These are phyloP conservation scores for Magnaporthales sp. DNA, from an alignment of 2,329 filamentous ascomycete genomes.

Conservation along the genomic window DNA sequence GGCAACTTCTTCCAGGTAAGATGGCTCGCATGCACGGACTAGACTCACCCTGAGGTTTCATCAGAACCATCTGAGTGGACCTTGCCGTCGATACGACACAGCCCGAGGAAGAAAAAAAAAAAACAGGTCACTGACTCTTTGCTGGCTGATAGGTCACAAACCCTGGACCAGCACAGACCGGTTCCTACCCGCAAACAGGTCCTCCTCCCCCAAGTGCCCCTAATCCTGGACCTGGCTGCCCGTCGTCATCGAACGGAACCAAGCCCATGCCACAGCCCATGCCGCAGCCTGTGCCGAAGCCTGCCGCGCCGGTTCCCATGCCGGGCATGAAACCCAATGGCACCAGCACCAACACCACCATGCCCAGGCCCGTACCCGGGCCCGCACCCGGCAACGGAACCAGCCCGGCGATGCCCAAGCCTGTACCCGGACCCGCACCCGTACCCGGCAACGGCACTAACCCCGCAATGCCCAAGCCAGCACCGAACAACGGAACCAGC, in stretches of 20 bases:
- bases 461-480: background rate
- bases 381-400: too few species aligned
- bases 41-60: too few species aligned
- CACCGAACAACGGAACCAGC: too few species aligned
- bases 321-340: background rate
- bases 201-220: too few species aligned
- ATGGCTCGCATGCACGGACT: background rate
- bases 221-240: background rate
- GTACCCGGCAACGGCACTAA: too few species aligned
- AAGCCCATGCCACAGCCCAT: background rate
- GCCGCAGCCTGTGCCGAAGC: too few species aligned
- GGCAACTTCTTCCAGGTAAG: conserved; percentile 28
- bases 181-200: too few species aligned
- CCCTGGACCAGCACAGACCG: conserved; percentile 17
- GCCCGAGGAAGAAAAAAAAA: background rate
- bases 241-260: background rate
- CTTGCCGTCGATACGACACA: background rate
- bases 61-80: background rate
- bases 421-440: too few species aligned
- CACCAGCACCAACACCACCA: background rate
- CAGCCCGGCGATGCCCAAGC: too few species aligned
- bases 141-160: conserved; percentile 17
- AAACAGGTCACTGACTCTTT: background rate
- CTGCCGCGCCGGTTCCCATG: background rate
- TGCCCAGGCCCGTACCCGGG: too few species aligned